Conservation (phyloP, 208 protist genomes). For the Novymonas esmeraldas region DNA sequence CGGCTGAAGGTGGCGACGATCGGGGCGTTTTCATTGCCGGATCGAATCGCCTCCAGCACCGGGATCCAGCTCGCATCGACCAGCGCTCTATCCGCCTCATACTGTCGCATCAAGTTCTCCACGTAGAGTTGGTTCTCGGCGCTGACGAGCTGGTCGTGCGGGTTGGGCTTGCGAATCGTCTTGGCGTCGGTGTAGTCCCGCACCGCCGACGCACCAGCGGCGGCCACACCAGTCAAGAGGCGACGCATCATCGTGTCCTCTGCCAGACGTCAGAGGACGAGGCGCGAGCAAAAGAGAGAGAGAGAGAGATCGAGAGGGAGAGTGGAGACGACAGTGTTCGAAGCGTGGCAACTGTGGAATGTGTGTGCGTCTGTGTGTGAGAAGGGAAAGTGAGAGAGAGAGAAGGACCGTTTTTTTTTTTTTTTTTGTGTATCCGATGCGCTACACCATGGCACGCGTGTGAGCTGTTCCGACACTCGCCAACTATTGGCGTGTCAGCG, state of each 20-base stretch:
- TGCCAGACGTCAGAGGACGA: not conserved
- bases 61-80: conserved; percentile 86
- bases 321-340: conserved; percentile 3
- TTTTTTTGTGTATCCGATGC: too few species aligned
- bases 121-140: conserved; percentile 80
- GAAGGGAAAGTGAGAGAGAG: too few species aligned
- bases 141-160: conserved; percentile 74
- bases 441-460: too few species aligned
- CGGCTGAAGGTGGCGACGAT: conserved; percentile 80
- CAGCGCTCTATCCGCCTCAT: conserved; percentile 65
- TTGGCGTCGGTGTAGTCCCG: conserved; percentile 75
- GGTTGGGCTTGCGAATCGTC: conserved; percentile 79
- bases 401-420: too few species aligned
- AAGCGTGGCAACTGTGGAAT: not conserved
- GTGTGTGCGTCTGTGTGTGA: not conserved
- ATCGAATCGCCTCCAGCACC: conserved; percentile 75
- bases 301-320: not conserved
- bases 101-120: conserved; percentile 78
- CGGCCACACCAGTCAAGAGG: conserved; percentile 28
- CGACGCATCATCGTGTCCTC: conserved; percentile 71
- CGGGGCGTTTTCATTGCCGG: conserved; percentile 47
- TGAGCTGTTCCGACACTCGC: too few species aligned
- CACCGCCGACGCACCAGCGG: conserved; percentile 16
- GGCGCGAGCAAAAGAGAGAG: not conserved
- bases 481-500: too few species aligned